phyloP scores from a whole-genome alignment of 2,329 filamentous ascomycete genomes.

The Hypoxylon rubiginosum region DNA sequence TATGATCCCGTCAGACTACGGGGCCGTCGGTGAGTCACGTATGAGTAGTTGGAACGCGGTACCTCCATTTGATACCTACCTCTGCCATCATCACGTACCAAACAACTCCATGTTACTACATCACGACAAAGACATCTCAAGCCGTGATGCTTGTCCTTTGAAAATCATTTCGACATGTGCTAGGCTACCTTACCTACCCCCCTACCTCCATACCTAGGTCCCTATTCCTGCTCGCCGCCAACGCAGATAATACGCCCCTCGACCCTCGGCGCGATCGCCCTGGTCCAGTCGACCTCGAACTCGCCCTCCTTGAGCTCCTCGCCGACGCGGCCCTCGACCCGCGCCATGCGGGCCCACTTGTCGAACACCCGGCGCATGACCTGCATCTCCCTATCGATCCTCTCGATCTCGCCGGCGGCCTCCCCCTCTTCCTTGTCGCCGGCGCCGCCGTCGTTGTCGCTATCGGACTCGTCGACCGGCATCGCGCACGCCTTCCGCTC shows the following conservation, averaged over 20 bases:
- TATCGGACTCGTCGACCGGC: slow-evolving; percentile 60
- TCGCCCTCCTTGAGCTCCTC: slow-evolving; percentile 71
- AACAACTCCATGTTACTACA: too few species aligned
- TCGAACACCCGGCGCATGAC: slow-evolving; percentile 77
- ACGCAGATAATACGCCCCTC: slow-evolving; percentile 77
- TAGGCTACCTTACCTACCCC: too few species aligned
- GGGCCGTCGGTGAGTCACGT: too few species aligned
- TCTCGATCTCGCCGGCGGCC: slow-evolving; percentile 55
- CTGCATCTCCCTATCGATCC: slow-evolving; percentile 68
- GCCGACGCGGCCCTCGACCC: slow-evolving; percentile 67
- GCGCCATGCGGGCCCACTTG: slow-evolving; percentile 80
- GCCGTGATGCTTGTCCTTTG: too few species aligned
- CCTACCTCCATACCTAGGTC: too few species aligned
- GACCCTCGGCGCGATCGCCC: slow-evolving; percentile 80
- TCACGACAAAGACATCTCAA: too few species aligned
- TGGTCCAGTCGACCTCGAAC: slow-evolving; percentile 80
- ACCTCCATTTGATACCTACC: too few species aligned
- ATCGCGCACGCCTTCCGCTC: slow-evolving; percentile 51
- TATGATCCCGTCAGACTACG: too few species aligned
- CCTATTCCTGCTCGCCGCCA: slow-evolving; percentile 37
- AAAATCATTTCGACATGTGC: too few species aligned
- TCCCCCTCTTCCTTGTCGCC: slow-evolving; percentile 48
- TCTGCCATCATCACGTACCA: too few species aligned
- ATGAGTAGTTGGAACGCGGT: too few species aligned
- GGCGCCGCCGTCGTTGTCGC: too few species aligned